Conservation (phyloP, 345 rosid genomes). For the Citrus reticulata region DNA sequence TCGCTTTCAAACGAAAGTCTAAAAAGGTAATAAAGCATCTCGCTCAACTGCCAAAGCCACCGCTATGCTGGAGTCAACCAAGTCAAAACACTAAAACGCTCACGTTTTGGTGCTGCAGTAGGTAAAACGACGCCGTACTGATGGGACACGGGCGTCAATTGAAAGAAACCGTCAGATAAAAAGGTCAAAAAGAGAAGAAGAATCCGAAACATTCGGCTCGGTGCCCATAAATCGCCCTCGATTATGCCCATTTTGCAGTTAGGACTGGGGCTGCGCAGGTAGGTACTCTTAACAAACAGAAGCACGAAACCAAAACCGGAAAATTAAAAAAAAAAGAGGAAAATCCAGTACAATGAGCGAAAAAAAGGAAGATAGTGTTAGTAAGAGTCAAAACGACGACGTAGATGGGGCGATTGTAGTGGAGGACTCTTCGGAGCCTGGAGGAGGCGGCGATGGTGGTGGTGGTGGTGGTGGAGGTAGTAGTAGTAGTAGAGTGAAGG, state of each 20-base stretch:
- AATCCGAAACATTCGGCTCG: constrained; percentile 24
- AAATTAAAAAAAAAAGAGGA: not conserved
- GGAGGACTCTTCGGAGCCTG: not conserved
- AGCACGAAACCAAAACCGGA: not conserved
- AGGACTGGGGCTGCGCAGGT: constrained; percentile 24
- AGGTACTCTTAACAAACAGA: constrained; percentile 26
- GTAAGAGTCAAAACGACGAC: constrained; percentile 12
- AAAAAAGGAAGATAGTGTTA: constrained; percentile 17
- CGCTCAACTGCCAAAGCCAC: constrained; percentile 11
- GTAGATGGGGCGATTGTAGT: not conserved
- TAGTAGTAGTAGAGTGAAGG: constrained; percentile 52
- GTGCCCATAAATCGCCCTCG: not conserved
- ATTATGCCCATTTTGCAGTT: constrained; percentile 44
- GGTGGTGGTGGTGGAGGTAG: not conserved
- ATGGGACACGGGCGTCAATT: constrained; percentile 28
- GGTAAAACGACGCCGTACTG: constrained; percentile 6
- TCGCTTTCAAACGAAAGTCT: constrained; percentile 21
- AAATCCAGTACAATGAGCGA: constrained; percentile 19
- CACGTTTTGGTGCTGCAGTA: fast-evolving
- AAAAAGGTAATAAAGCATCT: not conserved
- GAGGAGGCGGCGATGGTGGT: constrained; percentile 16
- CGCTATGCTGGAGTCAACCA: not conserved
- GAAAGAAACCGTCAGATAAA: constrained; percentile 13
- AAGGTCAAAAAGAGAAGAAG: constrained; percentile 4
- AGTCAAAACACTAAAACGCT: not conserved